Evolutionary conservation across 2,329 filamentous ascomycete species (phyloP).

Genomic region (Dendrostoma leiphaemia): DNA sequence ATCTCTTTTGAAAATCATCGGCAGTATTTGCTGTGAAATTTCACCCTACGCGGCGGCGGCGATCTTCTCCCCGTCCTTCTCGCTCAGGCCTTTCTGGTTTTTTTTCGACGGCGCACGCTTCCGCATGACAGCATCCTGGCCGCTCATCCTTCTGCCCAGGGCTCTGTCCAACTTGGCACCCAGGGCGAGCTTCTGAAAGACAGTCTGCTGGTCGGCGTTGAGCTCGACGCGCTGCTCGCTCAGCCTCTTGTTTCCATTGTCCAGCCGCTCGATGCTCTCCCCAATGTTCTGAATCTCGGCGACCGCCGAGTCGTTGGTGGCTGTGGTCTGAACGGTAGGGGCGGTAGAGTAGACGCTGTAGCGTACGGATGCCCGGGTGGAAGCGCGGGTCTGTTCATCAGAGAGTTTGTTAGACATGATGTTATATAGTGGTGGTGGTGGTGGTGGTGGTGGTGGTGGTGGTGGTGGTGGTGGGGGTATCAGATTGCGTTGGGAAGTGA

Average conservation of each 20-base stretch:
- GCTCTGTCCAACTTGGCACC: conserved; percentile 89
- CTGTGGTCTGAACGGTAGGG: conserved; percentile 58
- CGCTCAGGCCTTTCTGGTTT: conserved; percentile 31
- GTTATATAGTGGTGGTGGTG: background rate
- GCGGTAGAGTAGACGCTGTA: conserved; percentile 61
- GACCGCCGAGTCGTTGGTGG: conserved; percentile 52
- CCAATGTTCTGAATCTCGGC: conserved; percentile 69
- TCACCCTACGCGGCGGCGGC: conserved; percentile 14
- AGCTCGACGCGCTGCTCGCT: conserved; percentile 78
- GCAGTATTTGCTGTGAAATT: background rate
- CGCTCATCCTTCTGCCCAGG: conserved; percentile 78
- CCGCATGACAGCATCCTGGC: conserved; percentile 86
- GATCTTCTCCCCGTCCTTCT: conserved; percentile 34
- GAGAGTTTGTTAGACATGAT: conserved; percentile 7
- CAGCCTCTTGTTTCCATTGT: conserved; percentile 72
- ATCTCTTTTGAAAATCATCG: too few relatives aligned
- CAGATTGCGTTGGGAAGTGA: too few relatives aligned
- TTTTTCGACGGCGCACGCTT: conserved; percentile 34
- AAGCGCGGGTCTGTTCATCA: conserved; percentile 49
- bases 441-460: background rate
- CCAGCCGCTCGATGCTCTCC: conserved; percentile 78
- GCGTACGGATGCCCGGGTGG: conserved; percentile 55
- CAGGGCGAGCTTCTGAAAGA: conserved; percentile 81
- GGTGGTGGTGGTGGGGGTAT: too few relatives aligned
- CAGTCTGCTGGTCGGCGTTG: conserved; percentile 75